Conservation (phyloP, 2,329 filamentous ascomycete species). For the Grosmannia serpens region DNA sequence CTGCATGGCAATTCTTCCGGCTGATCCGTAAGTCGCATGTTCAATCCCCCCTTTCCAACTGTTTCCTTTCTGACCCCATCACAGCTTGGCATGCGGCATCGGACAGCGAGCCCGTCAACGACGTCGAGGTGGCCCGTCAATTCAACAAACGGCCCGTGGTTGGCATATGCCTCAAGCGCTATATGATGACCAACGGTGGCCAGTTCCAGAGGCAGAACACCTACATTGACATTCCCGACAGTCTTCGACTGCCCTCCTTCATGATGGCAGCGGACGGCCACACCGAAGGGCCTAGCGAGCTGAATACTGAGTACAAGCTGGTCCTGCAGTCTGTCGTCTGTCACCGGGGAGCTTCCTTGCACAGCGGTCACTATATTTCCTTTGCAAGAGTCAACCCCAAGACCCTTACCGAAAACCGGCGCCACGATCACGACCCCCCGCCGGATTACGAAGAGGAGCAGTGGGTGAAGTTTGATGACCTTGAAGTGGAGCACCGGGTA, state of each 20-base stretch:
- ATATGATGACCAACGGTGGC: constrained; percentile 61
- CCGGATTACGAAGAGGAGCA: constrained; percentile 59
- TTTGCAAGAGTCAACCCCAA: constrained; percentile 65
- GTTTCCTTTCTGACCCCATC: neutral
- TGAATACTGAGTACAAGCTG: constrained; percentile 86
- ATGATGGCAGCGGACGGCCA: constrained; percentile 65
- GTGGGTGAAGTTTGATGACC: constrained; percentile 90
- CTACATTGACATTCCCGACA: constrained; percentile 77
- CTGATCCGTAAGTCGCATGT: constrained; percentile 57
- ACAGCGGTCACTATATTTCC: constrained; percentile 85
- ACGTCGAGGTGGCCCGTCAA: constrained; percentile 77
- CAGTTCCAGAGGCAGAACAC: constrained; percentile 63
- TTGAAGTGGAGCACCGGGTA: constrained; percentile 57
- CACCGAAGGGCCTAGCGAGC: constrained; percentile 44
- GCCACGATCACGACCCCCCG: constrained; percentile 43
- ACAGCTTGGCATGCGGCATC: constrained; percentile 71
- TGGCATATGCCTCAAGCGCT: constrained; percentile 87
- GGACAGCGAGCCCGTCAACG: constrained; percentile 42
- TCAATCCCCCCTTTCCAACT: neutral
- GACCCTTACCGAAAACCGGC: constrained; percentile 47
- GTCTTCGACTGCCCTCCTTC: constrained; percentile 77
- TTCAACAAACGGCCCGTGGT: constrained; percentile 79
- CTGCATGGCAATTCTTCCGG: constrained; percentile 95
- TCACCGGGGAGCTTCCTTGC: constrained; percentile 73
- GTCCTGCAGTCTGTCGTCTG: constrained; percentile 86